Conservation (phyloP, 2,329 filamentous ascomycete species). For the Magnaporthiopsis rhizophila region DNA sequence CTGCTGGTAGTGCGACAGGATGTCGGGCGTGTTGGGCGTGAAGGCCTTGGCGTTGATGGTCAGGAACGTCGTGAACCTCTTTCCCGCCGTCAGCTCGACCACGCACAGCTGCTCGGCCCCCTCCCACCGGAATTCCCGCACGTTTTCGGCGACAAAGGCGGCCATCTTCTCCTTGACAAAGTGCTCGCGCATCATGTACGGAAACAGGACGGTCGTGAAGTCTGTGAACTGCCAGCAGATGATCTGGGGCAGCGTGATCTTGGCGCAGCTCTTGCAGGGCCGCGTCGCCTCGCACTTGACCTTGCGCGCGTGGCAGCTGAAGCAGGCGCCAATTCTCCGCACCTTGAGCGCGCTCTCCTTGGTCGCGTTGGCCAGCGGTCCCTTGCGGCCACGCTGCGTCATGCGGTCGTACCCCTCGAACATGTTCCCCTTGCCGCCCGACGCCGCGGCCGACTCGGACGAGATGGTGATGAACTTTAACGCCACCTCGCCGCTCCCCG, state of each 20-base stretch:
- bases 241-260: constrained; percentile 41
- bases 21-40: constrained; percentile 37
- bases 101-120: constrained; percentile 32
- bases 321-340: constrained; percentile 46
- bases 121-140: constrained; percentile 33
- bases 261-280: constrained; percentile 49
- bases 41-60: constrained; percentile 45
- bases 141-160: constrained; percentile 40
- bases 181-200: constrained; percentile 41
- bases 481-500: constrained; percentile 10
- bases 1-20: constrained; percentile 44
- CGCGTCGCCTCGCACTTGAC: constrained; percentile 49
- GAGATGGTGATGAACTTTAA: constrained; percentile 47
- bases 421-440: constrained; percentile 40
- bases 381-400: constrained; percentile 48
- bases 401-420: constrained; percentile 48
- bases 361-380: constrained; percentile 43
- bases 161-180: constrained; percentile 42
- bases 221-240: constrained; percentile 54
- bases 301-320: constrained; percentile 52
- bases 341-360: constrained; percentile 48
- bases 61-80: constrained; percentile 34
- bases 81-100: constrained; percentile 41
- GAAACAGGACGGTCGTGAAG: constrained; percentile 44
- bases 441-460: constrained; percentile 43